Evolutionary conservation across 305 asterid genomes (phyloP), one percentile per base, ranked within the genome.

Genomic region (Fraxinus xanthoxyloides): DNA sequence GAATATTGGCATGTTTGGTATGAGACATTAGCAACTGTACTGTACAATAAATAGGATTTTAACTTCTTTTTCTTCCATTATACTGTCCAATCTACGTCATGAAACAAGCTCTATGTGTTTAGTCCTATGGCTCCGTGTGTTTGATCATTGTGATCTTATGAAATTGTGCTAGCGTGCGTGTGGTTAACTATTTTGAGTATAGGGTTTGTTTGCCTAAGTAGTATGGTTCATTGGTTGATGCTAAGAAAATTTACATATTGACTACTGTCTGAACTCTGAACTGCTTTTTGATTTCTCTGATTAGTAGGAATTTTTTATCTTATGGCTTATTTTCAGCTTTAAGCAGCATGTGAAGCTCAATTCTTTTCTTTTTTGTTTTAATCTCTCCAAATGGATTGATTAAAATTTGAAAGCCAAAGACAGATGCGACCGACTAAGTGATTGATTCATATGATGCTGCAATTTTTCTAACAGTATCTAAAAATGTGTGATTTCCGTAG

Each of bases 291-390:
- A 74, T 23, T 79, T 65, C 65, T 81, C 9, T 38, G 34, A 59
- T 70, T 72, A 23, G 78, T 73, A 31, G 74, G 26, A 59, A 40
- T 46, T 9, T 76, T 30, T 40, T 79, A 12, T 59, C 61, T 46
- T 23, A 24, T 75, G 72, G 82, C 34, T 19, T 40, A 56, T 35
- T 73, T 51, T 79, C 73, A 69, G 31, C 63, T 28, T 77, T 31
- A 73, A 78, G 38, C 77, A 24, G 72, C 38, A 23, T 67, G 23
- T 70, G 85, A 43, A 56, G 63, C 17, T 54, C 43, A 67, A 48
- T 17, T 15, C 17, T 74, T 4, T 61, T 30, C 1, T 79, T 28
- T 10, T 35, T 32, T 28, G 7, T 69, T 69, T 26, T 36, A 59
- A 31, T 40, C 23, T 43, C 34, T 36, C 35, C 13, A n/a, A 43